Conservation (phyloP, 257 asterid species). For the Scutellaria barbata region DNA sequence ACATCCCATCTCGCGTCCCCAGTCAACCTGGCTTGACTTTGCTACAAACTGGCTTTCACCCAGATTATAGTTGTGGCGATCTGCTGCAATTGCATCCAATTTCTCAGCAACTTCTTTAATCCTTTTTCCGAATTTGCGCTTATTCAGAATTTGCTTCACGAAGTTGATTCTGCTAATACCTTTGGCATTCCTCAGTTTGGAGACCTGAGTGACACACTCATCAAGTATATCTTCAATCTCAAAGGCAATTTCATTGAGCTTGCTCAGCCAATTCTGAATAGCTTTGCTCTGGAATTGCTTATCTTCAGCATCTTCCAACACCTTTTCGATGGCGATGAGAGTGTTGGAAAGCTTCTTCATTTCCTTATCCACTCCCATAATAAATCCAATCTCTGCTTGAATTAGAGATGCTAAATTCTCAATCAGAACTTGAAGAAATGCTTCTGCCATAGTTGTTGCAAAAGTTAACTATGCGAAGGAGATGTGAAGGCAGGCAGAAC, state of each 20-base stretch:
- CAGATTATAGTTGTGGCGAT: slow-evolving; percentile 31
- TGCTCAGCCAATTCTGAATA: slow-evolving; percentile 34
- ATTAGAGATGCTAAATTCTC: slow-evolving; percentile 30
- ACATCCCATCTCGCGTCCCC: slow-evolving; percentile 28
- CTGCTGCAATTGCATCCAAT: slow-evolving; percentile 36
- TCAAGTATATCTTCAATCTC: slow-evolving; percentile 43
- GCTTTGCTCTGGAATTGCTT: slow-evolving; percentile 18
- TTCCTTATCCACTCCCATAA: slow-evolving; percentile 39
- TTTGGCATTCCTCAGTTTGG: not conserved
- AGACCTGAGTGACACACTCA: slow-evolving; percentile 34
- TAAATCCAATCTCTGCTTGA: slow-evolving; percentile 34
- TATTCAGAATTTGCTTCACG: slow-evolving; percentile 4
- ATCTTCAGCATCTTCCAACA: slow-evolving; percentile 33
- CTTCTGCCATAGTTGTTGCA: slow-evolving; percentile 37
- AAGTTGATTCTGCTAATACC: not conserved
- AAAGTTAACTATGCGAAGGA: not conserved
- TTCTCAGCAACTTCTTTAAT: slow-evolving; percentile 30
- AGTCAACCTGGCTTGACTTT: not conserved
- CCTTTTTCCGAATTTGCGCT: slow-evolving; percentile 35
- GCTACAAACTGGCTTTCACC: not conserved
- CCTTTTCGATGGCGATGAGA: slow-evolving; percentile 36
- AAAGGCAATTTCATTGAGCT: slow-evolving; percentile 33
- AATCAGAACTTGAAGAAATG: slow-evolving; percentile 15
- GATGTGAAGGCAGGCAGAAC: not conserved
- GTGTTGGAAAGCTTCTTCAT: slow-evolving; percentile 37